These are phyloP conservation scores for Prunus yedoensis DNA, from an alignment of 331 rosid genomes.

Conservation along the genomic window DNA sequence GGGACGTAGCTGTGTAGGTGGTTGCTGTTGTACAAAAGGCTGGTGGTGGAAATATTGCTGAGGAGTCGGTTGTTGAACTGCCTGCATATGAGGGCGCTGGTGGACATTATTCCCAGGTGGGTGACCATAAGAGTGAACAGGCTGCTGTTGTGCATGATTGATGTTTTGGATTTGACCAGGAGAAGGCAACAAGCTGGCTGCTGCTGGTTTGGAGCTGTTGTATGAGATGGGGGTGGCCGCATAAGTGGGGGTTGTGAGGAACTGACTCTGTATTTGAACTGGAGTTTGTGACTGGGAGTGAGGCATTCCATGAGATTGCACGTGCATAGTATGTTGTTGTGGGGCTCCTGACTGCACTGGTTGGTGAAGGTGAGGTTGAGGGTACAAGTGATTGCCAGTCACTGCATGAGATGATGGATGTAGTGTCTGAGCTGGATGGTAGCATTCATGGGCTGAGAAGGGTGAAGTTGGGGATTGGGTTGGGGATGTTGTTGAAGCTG, in stretches of 20 bases:
- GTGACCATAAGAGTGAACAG: conserved; percentile 47
- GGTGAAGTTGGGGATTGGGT: conserved; percentile 48
- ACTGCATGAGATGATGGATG: conserved; percentile 56
- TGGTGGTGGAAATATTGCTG: conserved; percentile 50
- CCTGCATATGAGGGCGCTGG: conserved; percentile 60
- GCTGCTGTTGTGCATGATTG: conserved; percentile 53
- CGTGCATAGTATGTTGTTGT: conserved; percentile 45
- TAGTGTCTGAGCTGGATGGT: conserved; percentile 57
- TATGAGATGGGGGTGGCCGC: conserved; percentile 62
- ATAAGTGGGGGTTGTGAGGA: conserved; percentile 50
- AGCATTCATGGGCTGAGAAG: conserved; percentile 39
- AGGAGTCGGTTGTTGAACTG: conserved; percentile 50
- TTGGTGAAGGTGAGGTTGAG: conserved; percentile 62
- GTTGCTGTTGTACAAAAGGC: conserved; percentile 55
- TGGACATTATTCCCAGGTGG: conserved; percentile 53
- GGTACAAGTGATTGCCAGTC: conserved; percentile 65
- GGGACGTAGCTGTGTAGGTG: conserved; percentile 50
- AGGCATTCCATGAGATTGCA: conserved; percentile 54
- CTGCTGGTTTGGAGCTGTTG: conserved; percentile 64
- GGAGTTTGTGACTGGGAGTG: conserved; percentile 53
- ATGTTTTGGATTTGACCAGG: conserved; percentile 60
- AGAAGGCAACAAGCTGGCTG: conserved; percentile 56
- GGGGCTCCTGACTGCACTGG: conserved; percentile 54
- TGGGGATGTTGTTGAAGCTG: conserved; percentile 63
- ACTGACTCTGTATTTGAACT: conserved; percentile 54